A percentile compares a stretch with the other conserved stretches of the same genome.
phyloP scores from a whole-genome alignment of 2,329 filamentous ascomycete species.

The Claviceps pazoutovae region DNA sequence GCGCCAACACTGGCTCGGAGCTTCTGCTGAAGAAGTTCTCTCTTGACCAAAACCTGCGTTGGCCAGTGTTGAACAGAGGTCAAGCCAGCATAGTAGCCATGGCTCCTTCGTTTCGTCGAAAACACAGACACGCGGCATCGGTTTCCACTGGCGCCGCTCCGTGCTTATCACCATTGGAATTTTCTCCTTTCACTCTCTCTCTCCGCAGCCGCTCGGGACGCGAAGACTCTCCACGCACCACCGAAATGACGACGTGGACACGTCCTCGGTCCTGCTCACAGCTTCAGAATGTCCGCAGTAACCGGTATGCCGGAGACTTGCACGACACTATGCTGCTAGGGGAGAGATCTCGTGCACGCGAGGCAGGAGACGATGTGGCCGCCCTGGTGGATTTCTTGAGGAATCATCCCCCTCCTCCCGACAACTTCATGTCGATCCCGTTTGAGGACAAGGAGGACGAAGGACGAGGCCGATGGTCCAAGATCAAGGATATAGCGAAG shows the following conservation, averaged over 20 bases:
- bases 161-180: constrained; percentile 1
- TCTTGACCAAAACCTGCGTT: background rate
- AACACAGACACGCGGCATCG: background rate
- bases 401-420: constrained; percentile 32
- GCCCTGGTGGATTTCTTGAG: constrained; percentile 35
- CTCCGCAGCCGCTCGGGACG: constrained; percentile 4
- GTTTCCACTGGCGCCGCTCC: constrained; percentile 1
- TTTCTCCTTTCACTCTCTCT: constrained; percentile 3
- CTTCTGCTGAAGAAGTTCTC: background rate
- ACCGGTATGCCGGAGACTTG: constrained; percentile 2
- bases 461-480: constrained; percentile 25
- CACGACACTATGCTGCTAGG: constrained; percentile 1
- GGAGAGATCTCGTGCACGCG: constrained; percentile 8
- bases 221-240: background rate
- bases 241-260: background rate
- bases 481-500: constrained; percentile 26
- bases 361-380: constrained; percentile 16
- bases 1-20: background rate
- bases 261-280: background rate
- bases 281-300: background rate
- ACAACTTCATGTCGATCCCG: constrained; percentile 35
- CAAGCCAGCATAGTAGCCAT: background rate
- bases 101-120: background rate
- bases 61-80: background rate
- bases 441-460: constrained; percentile 16